Conservation (phyloP, 2,329 filamentous ascomycete species). For the Cadophora sp. region DNA sequence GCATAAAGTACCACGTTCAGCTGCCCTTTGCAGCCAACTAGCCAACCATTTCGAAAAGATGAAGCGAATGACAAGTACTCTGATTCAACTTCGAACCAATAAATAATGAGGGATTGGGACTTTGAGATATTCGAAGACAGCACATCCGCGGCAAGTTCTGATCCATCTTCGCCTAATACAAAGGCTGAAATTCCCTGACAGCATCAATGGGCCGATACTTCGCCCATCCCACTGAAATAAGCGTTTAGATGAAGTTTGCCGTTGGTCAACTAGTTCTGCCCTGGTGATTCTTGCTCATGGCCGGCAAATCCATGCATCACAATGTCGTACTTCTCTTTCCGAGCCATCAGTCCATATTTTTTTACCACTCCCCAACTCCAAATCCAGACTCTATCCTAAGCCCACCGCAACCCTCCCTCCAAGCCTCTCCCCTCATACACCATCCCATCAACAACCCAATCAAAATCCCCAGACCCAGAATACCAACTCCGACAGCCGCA, state of each 20-base stretch:
- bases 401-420: background rate
- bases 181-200: background rate
- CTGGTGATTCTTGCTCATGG: background rate
- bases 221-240: background rate
- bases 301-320: background rate
- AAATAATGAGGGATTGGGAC: background rate
- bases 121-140: background rate
- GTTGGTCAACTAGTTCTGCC: background rate
- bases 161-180: background rate
- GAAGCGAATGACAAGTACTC: background rate
- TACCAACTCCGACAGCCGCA: conserved; percentile 6
- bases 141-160: no score
- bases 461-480: conserved; percentile 12
- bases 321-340: background rate
- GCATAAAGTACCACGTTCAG: conserved; percentile 1
- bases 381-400: background rate
- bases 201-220: no score
- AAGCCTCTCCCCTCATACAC: background rate
- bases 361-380: background rate
- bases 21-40: background rate
- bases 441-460: background rate
- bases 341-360: background rate
- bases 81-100: background rate
- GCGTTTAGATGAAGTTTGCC: background rate
- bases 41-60: background rate